These are phyloP conservation scores for Asterella californica DNA, from an alignment of 225 moss, liverwort and hornwort genomes.

Conservation along the genomic window DNA sequence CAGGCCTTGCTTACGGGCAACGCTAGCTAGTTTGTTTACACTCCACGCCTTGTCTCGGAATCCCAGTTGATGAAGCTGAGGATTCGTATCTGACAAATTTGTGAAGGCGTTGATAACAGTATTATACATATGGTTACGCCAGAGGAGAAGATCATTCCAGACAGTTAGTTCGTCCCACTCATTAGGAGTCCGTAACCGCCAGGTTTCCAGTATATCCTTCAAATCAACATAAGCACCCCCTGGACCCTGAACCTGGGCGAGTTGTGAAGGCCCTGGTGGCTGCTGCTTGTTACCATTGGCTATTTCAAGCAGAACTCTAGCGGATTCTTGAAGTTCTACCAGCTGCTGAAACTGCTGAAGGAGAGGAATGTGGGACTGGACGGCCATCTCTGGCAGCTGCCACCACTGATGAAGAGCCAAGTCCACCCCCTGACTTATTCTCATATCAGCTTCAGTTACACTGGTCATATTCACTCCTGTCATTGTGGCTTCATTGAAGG, in stretches of 20 bases:
- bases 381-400: conserved; percentile 99
- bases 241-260: conserved; percentile 80
- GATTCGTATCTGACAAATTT: conserved; percentile 85
- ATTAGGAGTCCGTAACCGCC: conserved; percentile 94
- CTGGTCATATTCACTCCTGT: conserved; percentile 80
- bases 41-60: conserved; percentile 99
- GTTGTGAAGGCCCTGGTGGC: conserved; percentile 69
- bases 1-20: conserved; percentile 94
- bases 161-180: conserved; percentile 97
- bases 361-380: conserved; percentile 98
- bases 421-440: conserved; percentile 93
- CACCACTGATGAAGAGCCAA: conserved; percentile 97
- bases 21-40: conserved; percentile 95
- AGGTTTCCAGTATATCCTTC: conserved; percentile 96
- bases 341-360: conserved; percentile 98
- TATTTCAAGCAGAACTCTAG: conserved; percentile 89
- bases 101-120: conserved; percentile 92
- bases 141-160: conserved; percentile 93
- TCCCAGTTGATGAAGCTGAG: conserved; percentile 92
- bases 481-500: conserved; percentile 90
- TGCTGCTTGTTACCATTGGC: conserved; percentile 92
- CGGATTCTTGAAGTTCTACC: conserved; percentile 97
- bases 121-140: conserved; percentile 99
- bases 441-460: conserved; percentile 82
- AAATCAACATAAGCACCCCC: conserved; percentile 89